These are phyloP conservation scores for Aspergillus baeticus DNA, from an alignment of 495 filamentous ascomycete genomes.

Conservation along the genomic window DNA sequence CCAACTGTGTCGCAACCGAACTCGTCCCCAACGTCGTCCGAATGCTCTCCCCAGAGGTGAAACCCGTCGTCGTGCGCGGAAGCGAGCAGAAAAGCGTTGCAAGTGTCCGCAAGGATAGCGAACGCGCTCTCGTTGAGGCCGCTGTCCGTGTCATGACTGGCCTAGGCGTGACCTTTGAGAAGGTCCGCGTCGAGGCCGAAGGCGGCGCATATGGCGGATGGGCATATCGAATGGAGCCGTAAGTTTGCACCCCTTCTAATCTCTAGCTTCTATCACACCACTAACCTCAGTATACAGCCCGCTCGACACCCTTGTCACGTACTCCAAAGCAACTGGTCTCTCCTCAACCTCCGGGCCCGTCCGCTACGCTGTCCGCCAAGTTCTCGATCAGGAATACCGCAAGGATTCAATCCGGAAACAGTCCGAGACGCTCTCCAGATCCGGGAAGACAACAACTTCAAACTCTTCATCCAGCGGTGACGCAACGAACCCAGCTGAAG, in stretches of 20 bases:
- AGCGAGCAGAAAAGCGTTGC: conserved; percentile 68
- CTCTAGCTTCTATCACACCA: too few relatives aligned
- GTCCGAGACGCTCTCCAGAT: conserved; percentile 47
- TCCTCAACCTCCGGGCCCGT: conserved; percentile 59
- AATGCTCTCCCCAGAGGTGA: conserved; percentile 84
- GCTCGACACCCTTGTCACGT: conserved; percentile 62
- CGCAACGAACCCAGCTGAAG: conserved; percentile 38
- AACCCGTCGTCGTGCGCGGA: conserved; percentile 84
- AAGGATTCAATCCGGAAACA: conserved; percentile 63
- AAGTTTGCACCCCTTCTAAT: conserved; percentile 34
- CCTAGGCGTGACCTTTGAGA: conserved; percentile 78
- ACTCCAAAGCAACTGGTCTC: conserved; percentile 36
- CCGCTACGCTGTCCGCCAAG: conserved; percentile 86
- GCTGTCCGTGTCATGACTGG: conserved; percentile 78
- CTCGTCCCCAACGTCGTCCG: conserved; percentile 79
- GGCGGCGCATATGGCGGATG: conserved; percentile 57
- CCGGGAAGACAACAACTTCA: conserved; percentile 39
- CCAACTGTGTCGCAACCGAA: conserved; percentile 72
- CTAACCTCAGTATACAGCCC: conserved; percentile 41
- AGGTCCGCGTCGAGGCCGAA: conserved; percentile 71
- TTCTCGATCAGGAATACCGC: conserved; percentile 83
- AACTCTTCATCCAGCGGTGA: conserved; percentile 23
- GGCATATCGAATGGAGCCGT: conserved; percentile 96
- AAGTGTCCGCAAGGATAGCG: conserved; percentile 79
- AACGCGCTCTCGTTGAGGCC: conserved; percentile 74